Base-by-base conservation (phyloP, 1,139 yeast species). In the Pichiaceae sp. region DNA sequence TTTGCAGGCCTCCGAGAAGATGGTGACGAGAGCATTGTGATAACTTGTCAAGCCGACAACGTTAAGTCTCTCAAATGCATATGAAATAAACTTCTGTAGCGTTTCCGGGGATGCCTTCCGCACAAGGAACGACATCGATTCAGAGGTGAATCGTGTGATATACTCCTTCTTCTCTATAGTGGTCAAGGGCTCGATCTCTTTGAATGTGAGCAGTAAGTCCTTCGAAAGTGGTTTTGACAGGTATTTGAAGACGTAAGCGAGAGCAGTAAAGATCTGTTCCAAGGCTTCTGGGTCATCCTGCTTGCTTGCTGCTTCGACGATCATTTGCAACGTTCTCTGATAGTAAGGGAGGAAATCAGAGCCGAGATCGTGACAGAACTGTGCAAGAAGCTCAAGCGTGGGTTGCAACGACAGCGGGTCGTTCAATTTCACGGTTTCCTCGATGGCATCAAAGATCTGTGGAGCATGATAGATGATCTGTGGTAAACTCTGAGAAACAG, bases 341-440 rank as follows among this genome's bases (percentile, higher is more conserved):
- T 85, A 87, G 51, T 66, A 86, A 2, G 74, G 72, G 65, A 86
- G 70, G 52, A 87, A 91, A 50, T 91, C 98, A 1, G 91, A 81
- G 4, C 97, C 97, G 45, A 91, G 64, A 63, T 91, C 98, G 50
- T 86, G 96, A 32, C 89, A 79, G 49, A 93, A 82, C 54, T 87
- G 95, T 0, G 95, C 73, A 31, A 86, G 57, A 34, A 87, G 63
- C 53, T 91, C 98, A 32, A 87, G 59, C 30, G 86, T 57, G 4
- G 97, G 91, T 56, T 89, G 94, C 35, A 84, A 62, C 1, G 96
- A 78, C 41, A 80, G 64, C 23, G 70, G 68, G 54, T 89, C 95
- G 45, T 76, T 75, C n/a, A 46, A 36, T 12, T 38, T 33, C 15
- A 58, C 26, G 42, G 76, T 73, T 8, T 53, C 49, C 30, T 64